Base-by-base conservation (phyloP, 176 grass and related monocot species). In the Stipa capillata region DNA sequence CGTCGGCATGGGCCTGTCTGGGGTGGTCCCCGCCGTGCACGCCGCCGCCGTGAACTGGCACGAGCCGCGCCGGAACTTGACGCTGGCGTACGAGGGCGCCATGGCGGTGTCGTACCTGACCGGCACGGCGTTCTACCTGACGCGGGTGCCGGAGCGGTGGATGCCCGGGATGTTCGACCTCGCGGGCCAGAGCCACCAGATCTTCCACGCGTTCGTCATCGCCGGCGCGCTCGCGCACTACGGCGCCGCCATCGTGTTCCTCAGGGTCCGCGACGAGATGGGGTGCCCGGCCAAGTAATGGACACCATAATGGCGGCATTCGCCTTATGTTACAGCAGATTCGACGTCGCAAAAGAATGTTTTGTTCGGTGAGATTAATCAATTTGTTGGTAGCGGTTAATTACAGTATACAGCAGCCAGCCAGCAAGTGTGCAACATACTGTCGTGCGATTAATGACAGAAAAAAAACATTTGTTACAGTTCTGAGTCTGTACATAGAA, bases 161-260 rank as follows among this genome's bases (percentile, higher is more conserved):
- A 65, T 58, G 44, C 92, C 96, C 3, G 90, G 96, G 5, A 60
- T 54, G 33, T 99, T 99, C 47, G 96, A 99, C 27, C 79, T 95
- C 20, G 79, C 86, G 33, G 96, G 96, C 0, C 96, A 99, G 51
- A 99, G 92, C 79, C 96, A 99, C 33, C 96, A 95, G 86, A 99
- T 99, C 65, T 99, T 99, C 40, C 92, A 95, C 67, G 73, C 88
- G 33, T 83, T 99, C 47, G 96, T 99, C 65, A 92, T 99, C 67
- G 84, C 78, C 82, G 96, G 96, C 32, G 96, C 96, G 7, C 74
- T 99, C 77, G 90, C 90, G 7, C 96, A 99, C 84, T 95, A 95
- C 39, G 85, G 76, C 44, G 92, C 96, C 28, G 85, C 90, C 24
- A 87, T 80, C n/a, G 84, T 99, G 4, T 88, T 99, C 85, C 49